Evolutionary conservation across 805 yeast genomes (phyloP).

Genomic region (Kodamaea kakaduensis): DNA sequence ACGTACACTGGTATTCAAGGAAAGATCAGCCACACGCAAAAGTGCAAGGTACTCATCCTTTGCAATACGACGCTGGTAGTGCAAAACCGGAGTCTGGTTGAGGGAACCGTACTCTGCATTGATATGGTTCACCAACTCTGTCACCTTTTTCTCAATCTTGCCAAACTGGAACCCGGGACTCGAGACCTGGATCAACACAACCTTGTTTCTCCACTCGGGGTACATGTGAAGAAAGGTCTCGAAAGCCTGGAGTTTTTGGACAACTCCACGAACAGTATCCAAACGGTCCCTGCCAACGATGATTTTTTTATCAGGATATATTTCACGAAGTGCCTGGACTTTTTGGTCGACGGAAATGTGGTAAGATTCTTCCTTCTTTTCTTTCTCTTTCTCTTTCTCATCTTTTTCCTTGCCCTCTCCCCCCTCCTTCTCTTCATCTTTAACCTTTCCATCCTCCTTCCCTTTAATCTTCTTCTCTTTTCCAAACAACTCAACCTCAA

Average conservation of each 20-base stretch:
- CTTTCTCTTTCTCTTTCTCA: background rate
- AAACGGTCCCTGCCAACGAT: slow-evolving; percentile 93
- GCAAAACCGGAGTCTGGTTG: slow-evolving; percentile 83
- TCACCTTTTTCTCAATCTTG: slow-evolving; percentile 73
- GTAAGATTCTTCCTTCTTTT: background rate
- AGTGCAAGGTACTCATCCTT: slow-evolving; percentile 87
- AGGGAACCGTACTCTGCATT: slow-evolving; percentile 82
- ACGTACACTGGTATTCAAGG: slow-evolving; percentile 83
- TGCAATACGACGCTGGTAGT: slow-evolving; percentile 84
- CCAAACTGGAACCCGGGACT: slow-evolving; percentile 65
- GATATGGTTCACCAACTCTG: slow-evolving; percentile 76
- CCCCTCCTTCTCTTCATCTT: background rate
- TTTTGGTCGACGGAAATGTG: slow-evolving; percentile 54
- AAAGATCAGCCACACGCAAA: slow-evolving; percentile 83
- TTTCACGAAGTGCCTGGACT: slow-evolving; percentile 57
- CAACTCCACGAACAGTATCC: slow-evolving; percentile 88
- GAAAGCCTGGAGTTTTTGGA: slow-evolving; percentile 88
- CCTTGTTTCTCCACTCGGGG: slow-evolving; percentile 88
- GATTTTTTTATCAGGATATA: slow-evolving; percentile 65
- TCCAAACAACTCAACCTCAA: slow-evolving; percentile 58
- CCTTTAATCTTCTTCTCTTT: background rate
- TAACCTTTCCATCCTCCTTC: background rate
- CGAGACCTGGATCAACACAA: slow-evolving; percentile 87
- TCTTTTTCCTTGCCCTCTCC: background rate
- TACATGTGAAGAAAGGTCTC: slow-evolving; percentile 83